A percentile compares a stretch with the other conserved stretches of the same genome.
phyloP scores from a whole-genome alignment of 805 yeast species.

The Starmerella powellii region DNA sequence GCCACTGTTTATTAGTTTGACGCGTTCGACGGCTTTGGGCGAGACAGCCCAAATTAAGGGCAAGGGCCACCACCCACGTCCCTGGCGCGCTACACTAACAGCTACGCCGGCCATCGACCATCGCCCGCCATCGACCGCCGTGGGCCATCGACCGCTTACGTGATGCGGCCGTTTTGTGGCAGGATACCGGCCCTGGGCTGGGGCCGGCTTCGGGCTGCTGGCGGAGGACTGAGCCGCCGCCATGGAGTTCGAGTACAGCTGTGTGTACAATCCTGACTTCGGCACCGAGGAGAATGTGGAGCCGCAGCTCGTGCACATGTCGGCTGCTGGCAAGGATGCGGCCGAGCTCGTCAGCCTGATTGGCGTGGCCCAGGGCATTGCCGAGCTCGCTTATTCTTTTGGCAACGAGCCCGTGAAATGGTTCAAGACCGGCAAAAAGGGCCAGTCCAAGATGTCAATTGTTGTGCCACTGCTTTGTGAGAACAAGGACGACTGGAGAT shows the following conservation, averaged over 20 bases:
- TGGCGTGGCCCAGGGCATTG: slow-evolving; percentile 23
- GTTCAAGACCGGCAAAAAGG: slow-evolving; percentile 9
- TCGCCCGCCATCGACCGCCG: too few species aligned
- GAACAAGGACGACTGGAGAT: slow-evolving; percentile 18
- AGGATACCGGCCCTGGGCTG: too few species aligned
- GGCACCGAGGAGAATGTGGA: slow-evolving; percentile 21
- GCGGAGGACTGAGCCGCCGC: too few species aligned
- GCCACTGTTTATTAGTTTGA: too few species aligned
- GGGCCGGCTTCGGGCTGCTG: too few species aligned
- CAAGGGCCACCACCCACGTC: too few species aligned
- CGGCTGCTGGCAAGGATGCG: not conserved
- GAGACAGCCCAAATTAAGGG: too few species aligned
- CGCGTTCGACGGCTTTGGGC: too few species aligned
- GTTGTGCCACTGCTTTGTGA: slow-evolving; percentile 9
- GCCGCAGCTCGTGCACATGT: slow-evolving; percentile 18
- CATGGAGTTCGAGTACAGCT: slow-evolving; percentile 12
- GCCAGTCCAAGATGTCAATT: not conserved
- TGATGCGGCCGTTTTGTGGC: too few species aligned
- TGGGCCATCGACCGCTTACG: too few species aligned
- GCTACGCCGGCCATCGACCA: too few species aligned
- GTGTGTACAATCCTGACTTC: slow-evolving; percentile 21
- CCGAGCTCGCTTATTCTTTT: slow-evolving; percentile 22
- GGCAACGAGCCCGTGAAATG: slow-evolving; percentile 15
- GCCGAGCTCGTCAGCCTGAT: slow-evolving; percentile 14
- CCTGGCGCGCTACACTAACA: too few species aligned